phyloP scores from a whole-genome alignment of 2,329 filamentous ascomycete species.

The Aureobasidium zeae region DNA sequence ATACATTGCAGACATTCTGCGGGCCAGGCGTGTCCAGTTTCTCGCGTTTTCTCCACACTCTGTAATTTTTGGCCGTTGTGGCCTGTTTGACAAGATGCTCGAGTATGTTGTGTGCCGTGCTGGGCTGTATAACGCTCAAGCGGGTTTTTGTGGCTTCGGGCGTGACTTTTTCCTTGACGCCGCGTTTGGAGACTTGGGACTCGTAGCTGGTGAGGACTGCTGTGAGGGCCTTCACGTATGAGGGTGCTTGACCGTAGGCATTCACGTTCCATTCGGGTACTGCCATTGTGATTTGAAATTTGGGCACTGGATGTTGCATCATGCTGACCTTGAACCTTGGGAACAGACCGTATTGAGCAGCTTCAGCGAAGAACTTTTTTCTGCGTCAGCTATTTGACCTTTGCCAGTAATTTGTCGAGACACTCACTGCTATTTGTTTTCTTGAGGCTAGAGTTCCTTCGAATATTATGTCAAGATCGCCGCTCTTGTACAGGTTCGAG shows the following conservation, averaged over 20 bases:
- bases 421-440: not conserved
- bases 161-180: not conserved
- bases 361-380: not conserved
- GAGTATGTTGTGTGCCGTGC: not conserved
- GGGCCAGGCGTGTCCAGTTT: not conserved
- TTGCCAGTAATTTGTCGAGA: not conserved
- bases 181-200: not conserved
- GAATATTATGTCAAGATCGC: not conserved
- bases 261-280: not conserved
- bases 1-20: not conserved
- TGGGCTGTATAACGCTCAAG: not conserved
- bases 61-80: not conserved
- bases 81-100: not conserved
- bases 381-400: not conserved
- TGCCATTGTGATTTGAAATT: not conserved
- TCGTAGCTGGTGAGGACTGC: not conserved
- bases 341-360: not conserved
- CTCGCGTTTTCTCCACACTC: not conserved
- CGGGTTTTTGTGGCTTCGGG: not conserved
- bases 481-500: not conserved
- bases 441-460: not conserved
- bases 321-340: not conserved
- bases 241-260: not conserved
- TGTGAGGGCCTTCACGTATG: not conserved
- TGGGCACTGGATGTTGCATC: not conserved